Base-by-base conservation (phyloP, 306 rosid genomes). In the Betula pendula region DNA sequence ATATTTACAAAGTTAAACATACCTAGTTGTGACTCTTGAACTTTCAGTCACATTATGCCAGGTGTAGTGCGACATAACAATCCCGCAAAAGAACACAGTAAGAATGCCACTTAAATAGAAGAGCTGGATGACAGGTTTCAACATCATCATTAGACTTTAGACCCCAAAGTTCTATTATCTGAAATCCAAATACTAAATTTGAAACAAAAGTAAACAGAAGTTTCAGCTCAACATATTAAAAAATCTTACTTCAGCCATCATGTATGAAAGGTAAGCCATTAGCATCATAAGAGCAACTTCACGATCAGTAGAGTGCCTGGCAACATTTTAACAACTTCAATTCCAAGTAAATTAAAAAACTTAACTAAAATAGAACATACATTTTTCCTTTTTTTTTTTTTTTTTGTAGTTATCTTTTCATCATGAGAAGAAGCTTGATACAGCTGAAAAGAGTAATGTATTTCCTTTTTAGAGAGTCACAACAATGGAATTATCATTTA, bases 71-170 rank as follows among this genome's bases (percentile, higher is more conserved):
- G 93, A 87, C 91, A 87, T 89, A 66, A 75, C 87, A 82, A 87
- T 84, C 81, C 93, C 91, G 40, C 93, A 89, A 70, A 89, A 87
- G 85, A 89, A 89, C 66, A 89, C 91, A 1, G 88, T 84, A 71
- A 89, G 91, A 73, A 89, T 89, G 60, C 93, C 85, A 51, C 89
- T 89, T 52, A 85, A 78, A 35, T 60, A 7, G 11, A 78, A 74
- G 56, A 89, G 78, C 89, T 87, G 91, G 63, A 81, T 68, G 67
- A 77, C 9, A 74, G 63, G 77, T 49, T 49, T 74, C 78, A 66
- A 60, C 77, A 72, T 72, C 33, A 59, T 67, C 13, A 19, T 76
- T 67, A 60, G 60, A 79, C 52, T n/a, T n/a, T n/a, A n/a, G n/a
- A n/a, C n/a, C n/a, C n/a, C 22, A 27, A 70, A 60, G 17, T 25